Base-by-base conservation (phyloP, 345 rosid species). In the Iberis pinnata region DNA sequence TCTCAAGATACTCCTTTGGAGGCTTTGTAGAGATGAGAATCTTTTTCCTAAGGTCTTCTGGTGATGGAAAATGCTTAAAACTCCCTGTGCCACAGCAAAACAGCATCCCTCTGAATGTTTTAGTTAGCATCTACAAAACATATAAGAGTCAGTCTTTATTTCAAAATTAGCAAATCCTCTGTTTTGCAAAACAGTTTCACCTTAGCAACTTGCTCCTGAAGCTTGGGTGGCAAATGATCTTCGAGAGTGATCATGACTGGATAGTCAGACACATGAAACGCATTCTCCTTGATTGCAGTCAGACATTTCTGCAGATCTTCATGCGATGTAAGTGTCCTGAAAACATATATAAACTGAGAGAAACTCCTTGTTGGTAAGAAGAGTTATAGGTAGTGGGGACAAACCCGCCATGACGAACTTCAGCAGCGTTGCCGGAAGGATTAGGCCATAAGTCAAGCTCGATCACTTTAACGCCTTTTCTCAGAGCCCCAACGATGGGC, bases 361-460 rank as follows among this genome's bases (percentile, higher is more conserved):
- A 20, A 41, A 49, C 32, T 16, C n/a, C n/a, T n/a, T n/a, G n/a
- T n/a, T n/a, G n/a, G n/a, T n/a, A n/a, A n/a, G n/a, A n/a, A n/a
- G n/a, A n/a, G 16, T 13, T 9, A n/a, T 40, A 11, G 27, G 0
- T 7, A 24, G 36, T 13, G 31, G 18, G n/a, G 33, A 60, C 41
- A 4, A 70, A 86, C 93, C 95, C 83, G 68, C 97, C 95, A 70
- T 86, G 95, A 55, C 76, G 67, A 67, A 89, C 89, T 67, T 86
- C 58, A 1, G 76, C 79, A 60, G 68, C 54, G 18, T 76, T 73
- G 17, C 68, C 70, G 15, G 70, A 61, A 41, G 75, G 52, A 61
- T 63, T 73, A 9, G 97, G 94, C 95, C 97, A 83, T 54, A 89
- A 71, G 68, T 89, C 95, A 43, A 89, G 70, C 68, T 89, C 97